Evolutionary conservation across 176 grass and related monocot genomes (phyloP).

Genomic region (Oryza punctata): DNA sequence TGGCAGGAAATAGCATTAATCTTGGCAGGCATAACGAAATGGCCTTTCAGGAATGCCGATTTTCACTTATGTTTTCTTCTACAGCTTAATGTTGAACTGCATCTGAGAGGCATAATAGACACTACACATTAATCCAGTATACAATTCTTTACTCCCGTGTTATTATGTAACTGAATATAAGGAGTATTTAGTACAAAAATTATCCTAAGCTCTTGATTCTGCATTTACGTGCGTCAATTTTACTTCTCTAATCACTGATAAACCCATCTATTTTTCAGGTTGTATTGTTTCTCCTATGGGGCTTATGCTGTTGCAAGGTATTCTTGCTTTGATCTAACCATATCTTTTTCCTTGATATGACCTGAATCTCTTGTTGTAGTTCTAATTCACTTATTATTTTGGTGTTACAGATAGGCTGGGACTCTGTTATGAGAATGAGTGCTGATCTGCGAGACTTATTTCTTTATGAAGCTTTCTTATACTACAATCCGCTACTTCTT

Average conservation of each 20-base stretch:
- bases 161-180: neutral
- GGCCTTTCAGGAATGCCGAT: neutral
- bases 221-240: neutral
- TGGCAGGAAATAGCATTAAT: neutral
- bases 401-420: constrained; percentile 76
- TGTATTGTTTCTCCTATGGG: constrained; percentile 89
- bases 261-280: constrained; percentile 50
- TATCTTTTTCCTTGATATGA: neutral
- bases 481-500: constrained; percentile 96
- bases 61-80: constrained; percentile 1
- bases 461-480: constrained; percentile 94
- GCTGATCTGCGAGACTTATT: constrained; percentile 84
- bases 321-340: constrained; percentile 24
- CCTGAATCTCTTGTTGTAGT: neutral
- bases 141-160: neutral
- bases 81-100: neutral
- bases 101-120: neutral
- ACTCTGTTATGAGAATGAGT: constrained; percentile 97
- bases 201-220: neutral
- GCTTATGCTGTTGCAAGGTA: constrained; percentile 92
- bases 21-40: neutral
- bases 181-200: neutral
- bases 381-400: constrained; percentile 22
- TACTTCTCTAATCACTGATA: neutral
- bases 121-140: neutral